phyloP scores from a whole-genome alignment of 2,329 filamentous ascomycete species.

The Penicillium sp. region DNA sequence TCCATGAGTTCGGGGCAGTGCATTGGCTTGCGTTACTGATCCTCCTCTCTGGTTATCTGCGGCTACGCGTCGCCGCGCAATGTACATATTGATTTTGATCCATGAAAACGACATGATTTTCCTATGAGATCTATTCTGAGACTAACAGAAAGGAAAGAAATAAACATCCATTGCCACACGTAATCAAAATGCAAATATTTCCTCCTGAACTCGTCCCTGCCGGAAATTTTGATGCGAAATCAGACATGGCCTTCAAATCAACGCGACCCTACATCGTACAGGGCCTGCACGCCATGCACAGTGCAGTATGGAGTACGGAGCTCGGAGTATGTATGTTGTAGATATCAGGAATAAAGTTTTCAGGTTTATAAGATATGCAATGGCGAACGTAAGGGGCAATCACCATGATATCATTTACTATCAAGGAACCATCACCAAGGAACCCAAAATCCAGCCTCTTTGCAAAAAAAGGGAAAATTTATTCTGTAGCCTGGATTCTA shows the following conservation, averaged over 20 bases:
- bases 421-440: no score
- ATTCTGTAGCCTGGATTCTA: not conserved
- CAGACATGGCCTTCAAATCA: not conserved
- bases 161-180: not conserved
- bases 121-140: not conserved
- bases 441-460: not conserved
- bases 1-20: constrained; percentile 11
- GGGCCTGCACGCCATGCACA: constrained; percentile 20
- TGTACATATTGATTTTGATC: no score
- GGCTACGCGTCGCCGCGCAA: not conserved
- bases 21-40: not conserved
- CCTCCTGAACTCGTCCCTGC: not conserved
- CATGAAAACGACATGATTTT: no score
- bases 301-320: constrained; percentile 4
- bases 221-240: not conserved
- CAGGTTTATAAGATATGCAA: not conserved
- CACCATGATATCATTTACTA: not conserved
- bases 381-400: constrained; percentile 13
- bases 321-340: not conserved
- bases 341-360: constrained; percentile 7
- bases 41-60: not conserved
- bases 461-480: not conserved
- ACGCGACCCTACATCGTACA: not conserved
- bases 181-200: not conserved
- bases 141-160: not conserved